Evolutionary conservation across 495 filamentous ascomycete genomes (phyloP), one percentile per base, ranked within the genome.

Genomic region (Pseudevernia furfuracea): DNA sequence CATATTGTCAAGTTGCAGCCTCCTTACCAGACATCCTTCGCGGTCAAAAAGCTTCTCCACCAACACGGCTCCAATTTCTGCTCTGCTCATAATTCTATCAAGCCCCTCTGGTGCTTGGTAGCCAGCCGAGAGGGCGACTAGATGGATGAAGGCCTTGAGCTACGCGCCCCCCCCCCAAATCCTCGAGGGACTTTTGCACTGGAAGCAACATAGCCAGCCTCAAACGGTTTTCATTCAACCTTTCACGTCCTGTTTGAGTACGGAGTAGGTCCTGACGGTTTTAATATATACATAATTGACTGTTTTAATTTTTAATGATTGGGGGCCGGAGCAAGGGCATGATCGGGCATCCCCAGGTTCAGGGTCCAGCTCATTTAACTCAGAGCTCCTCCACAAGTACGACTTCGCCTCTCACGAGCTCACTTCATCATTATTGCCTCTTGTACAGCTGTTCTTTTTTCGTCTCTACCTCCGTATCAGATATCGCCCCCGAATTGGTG

Each of bases 301-400:
- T 28, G 28, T 53, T 32, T 19, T 17, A 17, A 2, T 36, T 34
- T 21, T 34, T 6, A 1, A 34, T 19, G 5, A 21, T 55, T 55
- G 52, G 52, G 48, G 48, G 48, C 48, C 48, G 48, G 14, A n/a
- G 25, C 48, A 52, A 52, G 12, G 48, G 25, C 48, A 49, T 14
- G 46, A 49, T 49, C n/a, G n/a, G n/a, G n/a, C n/a, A n/a, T n/a
- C 23, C 46, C 46, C 28, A 10, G 52, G 4, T 53, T 32, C 49
- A 53, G 52, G 52, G 52, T 55, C 49, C 49, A 53, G 17, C 30
- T 55, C 52, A 34, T 55, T 55, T 19, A 19, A 53, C 14, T 53
- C 49, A 25, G n/a, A n/a, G 49, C 49, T 32, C 28, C 23, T 34
- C 28, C 52, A 10, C 15, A 0, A 7, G 5, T 12, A 55, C 30